A percentile compares a stretch with the other conserved stretches of the same genome.
Evolutionary conservation across 148 eudicot genomes (phyloP).

Genomic region (Cornus suecica): DNA sequence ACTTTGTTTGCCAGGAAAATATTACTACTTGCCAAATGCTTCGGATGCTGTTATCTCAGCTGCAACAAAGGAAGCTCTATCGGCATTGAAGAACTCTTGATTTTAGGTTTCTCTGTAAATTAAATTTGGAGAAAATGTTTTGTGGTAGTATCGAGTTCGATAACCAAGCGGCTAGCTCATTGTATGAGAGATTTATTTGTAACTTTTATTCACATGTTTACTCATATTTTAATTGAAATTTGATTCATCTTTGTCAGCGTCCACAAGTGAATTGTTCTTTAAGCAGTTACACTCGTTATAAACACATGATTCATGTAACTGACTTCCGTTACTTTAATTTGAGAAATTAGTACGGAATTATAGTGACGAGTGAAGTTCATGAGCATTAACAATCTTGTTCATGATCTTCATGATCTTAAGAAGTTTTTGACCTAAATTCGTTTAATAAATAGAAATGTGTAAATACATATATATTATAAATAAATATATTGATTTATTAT

Average conservation of each 20-base stretch:
- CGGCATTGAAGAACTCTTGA: conserved; percentile 75
- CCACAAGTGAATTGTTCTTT: not conserved
- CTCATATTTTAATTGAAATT: not conserved
- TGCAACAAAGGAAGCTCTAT: conserved; percentile 80
- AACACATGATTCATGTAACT: no score
- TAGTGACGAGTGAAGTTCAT: no score
- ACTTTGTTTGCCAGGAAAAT: conserved; percentile 65
- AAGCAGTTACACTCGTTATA: no score
- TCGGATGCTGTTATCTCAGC: conserved; percentile 97
- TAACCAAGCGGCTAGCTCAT: not conserved
- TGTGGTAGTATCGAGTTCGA: not conserved
- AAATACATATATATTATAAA: no score
- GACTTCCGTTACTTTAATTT: no score
- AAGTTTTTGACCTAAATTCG: no score
- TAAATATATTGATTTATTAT: no score
- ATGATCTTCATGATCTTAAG: no score
- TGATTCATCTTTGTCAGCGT: not conserved
- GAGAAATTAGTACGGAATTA: no score
- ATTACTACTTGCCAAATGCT: conserved; percentile 97
- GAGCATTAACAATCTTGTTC: no score
- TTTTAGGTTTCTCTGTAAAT: not conserved
- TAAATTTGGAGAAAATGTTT: not conserved
- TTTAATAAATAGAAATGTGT: no score
- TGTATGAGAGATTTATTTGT: not conserved
- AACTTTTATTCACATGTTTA: not conserved